Evolutionary conservation across 805 yeast species (phyloP).

Genomic region (Phaffomyces antillensis): DNA sequence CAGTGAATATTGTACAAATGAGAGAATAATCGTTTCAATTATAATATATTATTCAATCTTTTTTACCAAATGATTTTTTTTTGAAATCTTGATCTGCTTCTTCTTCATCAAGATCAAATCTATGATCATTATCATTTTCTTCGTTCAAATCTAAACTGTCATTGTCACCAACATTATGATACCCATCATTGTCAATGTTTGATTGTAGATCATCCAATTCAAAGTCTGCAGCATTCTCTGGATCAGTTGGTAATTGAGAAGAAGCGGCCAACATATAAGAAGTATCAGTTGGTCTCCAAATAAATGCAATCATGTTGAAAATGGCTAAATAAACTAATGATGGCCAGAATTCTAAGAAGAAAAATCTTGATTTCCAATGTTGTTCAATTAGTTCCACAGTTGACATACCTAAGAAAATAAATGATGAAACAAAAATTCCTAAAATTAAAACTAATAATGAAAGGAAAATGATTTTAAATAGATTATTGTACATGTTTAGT

Average conservation of each 20-base stretch:
- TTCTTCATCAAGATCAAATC: constrained; percentile 2
- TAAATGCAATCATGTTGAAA: constrained; percentile 74
- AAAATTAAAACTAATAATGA: constrained; percentile 64
- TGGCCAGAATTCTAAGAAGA: constrained; percentile 92
- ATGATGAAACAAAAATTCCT: constrained; percentile 64
- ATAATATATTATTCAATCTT: neutral
- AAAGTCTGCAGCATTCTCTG: constrained; percentile 59
- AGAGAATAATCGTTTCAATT: no score
- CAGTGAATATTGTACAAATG: no score
- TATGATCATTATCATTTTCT: constrained; percentile 12
- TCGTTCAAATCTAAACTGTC: constrained; percentile 21
- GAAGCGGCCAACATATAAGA: constrained; percentile 93
- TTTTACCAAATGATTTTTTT: neutral
- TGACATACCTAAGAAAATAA: constrained; percentile 67
- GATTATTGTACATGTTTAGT: constrained; percentile 73
- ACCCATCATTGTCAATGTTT: constrained; percentile 26
- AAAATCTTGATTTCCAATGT: constrained; percentile 89
- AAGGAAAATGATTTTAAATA: constrained; percentile 66
- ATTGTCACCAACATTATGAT: constrained; percentile 22
- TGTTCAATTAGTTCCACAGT: constrained; percentile 71
- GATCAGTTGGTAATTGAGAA: constrained; percentile 83
- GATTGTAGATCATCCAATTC: constrained; percentile 51
- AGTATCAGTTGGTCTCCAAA: constrained; percentile 97
- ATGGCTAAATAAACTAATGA: constrained; percentile 79
- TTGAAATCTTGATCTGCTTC: neutral